These are phyloP conservation scores for Pilasporangium apinafurcum DNA, from an alignment of 352 stramenopile species.

Conservation along the genomic window DNA sequence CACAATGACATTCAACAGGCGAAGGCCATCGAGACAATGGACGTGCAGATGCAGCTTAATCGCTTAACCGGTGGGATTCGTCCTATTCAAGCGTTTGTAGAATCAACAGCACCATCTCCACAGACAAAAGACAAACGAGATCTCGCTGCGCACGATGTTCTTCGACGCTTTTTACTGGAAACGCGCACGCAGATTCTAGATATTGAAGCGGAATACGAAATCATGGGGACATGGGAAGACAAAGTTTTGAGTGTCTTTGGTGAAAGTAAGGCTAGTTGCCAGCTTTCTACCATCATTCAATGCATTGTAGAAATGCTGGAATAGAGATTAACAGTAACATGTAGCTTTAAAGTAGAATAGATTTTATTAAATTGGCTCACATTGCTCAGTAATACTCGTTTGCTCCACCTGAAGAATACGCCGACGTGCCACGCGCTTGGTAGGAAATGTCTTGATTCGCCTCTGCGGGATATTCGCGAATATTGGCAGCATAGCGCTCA, in stretches of 20 bases:
- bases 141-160: conserved; percentile 27
- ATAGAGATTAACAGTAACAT: not conserved
- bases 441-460: conserved; percentile 28
- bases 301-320: conserved; percentile 29
- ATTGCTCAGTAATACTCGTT: conserved; percentile 33
- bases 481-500: conserved; percentile 82
- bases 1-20: conserved; percentile 49
- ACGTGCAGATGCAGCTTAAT: conserved; percentile 63
- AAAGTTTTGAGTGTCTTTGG: conserved; percentile 59
- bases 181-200: conserved; percentile 23
- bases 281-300: conserved; percentile 42
- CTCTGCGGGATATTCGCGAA: conserved; percentile 74
- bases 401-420: conserved; percentile 37
- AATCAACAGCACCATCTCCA: conserved; percentile 10
- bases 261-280: conserved; percentile 59
- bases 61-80: conserved; percentile 36
- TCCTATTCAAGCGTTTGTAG: conserved; percentile 40
- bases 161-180: conserved; percentile 46
- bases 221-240: conserved; percentile 49
- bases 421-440: conserved; percentile 48
- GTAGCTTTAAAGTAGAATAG: no score
- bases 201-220: conserved; percentile 58
- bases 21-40: conserved; percentile 39
- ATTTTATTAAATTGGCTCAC: no score
- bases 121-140: conserved; percentile 28